phyloP scores from a whole-genome alignment of 345 rosid genomes.

The Lepidium sativum region DNA sequence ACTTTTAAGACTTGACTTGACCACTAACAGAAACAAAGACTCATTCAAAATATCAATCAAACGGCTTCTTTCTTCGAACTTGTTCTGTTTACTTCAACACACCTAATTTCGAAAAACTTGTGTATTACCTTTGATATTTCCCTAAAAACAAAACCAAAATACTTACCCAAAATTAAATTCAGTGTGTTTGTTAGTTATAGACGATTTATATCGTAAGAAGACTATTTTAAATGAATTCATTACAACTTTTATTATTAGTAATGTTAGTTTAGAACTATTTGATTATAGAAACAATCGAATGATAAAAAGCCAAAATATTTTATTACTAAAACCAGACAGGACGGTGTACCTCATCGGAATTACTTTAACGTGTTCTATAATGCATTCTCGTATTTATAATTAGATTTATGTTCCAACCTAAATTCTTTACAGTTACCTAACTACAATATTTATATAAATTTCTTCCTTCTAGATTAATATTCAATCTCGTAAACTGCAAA shows the following conservation, averaged over 20 bases:
- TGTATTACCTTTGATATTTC: too few relatives aligned
- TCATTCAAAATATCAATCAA: too few relatives aligned
- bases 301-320: background rate
- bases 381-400: background rate
- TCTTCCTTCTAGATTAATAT: background rate
- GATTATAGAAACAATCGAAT: background rate
- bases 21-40: too few relatives aligned
- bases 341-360: slow-evolving; percentile 8
- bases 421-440: slow-evolving; percentile 2
- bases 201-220: too few relatives aligned
- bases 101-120: too few relatives aligned
- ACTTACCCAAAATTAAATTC: too few relatives aligned
- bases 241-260: background rate
- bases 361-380: background rate
- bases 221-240: too few relatives aligned
- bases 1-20: too few relatives aligned
- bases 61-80: too few relatives aligned
- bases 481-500: background rate
- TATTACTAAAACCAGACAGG: background rate
- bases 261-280: background rate
- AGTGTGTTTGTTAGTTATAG: too few relatives aligned
- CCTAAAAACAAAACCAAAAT: too few relatives aligned
- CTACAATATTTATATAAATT: background rate
- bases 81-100: too few relatives aligned
- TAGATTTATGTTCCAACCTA: slow-evolving; percentile 7